Evolutionary conservation across 2,329 filamentous ascomycete species (phyloP).

Genomic region (Hortaea werneckii): DNA sequence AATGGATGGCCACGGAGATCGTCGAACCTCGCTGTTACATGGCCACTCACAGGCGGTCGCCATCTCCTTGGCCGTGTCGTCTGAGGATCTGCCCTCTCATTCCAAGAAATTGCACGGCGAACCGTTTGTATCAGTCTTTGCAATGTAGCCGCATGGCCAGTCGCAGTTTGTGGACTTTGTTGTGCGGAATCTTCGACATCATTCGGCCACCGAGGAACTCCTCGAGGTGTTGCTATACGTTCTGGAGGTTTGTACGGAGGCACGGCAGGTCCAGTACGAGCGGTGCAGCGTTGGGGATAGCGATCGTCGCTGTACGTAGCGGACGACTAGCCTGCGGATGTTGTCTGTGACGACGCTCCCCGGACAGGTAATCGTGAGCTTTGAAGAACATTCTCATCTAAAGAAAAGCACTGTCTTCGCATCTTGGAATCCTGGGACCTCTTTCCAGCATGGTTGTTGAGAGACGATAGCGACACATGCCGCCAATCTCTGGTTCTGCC

Average conservation of each 20-base stretch:
- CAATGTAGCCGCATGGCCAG: no score
- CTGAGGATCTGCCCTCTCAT: no score
- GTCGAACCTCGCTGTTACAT: constrained; percentile 14
- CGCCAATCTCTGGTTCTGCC: no score
- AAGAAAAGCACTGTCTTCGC: constrained; percentile 10
- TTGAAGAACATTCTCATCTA: constrained; percentile 10
- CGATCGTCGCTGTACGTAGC: not conserved
- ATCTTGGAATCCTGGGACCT: not conserved
- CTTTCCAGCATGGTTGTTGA: not conserved
- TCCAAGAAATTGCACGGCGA: no score
- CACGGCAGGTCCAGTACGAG: constrained; percentile 2
- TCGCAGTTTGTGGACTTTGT: no score
- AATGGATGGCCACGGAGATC: constrained; percentile 18
- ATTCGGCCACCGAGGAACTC: constrained; percentile 20
- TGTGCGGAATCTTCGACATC: not conserved
- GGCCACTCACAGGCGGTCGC: constrained; percentile 24
- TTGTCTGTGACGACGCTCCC: not conserved
- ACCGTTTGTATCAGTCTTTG: no score
- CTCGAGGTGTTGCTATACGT: constrained; percentile 18
- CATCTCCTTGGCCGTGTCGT: constrained; percentile 6
- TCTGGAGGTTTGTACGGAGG: constrained; percentile 15
- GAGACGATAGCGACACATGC: constrained; percentile 1
- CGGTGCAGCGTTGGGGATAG: not conserved
- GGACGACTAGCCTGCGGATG: constrained; percentile 1
- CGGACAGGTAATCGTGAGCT: not conserved